These are phyloP conservation scores for Peziza echinospora DNA, from an alignment of 495 filamentous ascomycete species.

Conservation along the genomic window DNA sequence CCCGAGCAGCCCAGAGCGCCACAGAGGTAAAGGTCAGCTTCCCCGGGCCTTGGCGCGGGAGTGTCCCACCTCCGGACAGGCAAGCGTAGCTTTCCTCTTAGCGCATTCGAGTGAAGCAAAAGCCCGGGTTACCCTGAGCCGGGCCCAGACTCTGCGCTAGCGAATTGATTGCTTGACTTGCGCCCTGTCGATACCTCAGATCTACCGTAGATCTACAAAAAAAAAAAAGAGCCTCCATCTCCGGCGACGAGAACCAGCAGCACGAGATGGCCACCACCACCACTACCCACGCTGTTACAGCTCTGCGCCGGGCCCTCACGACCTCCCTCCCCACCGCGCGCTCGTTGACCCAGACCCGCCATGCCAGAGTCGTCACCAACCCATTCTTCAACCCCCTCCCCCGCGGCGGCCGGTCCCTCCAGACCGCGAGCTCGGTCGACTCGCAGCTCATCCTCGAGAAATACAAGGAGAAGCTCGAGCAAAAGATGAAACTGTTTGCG, in stretches of 20 bases:
- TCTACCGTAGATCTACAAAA: no score
- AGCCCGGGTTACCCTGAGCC: no score
- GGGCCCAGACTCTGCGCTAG: no score
- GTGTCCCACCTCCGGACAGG: no score
- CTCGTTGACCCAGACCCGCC: slow-evolving; percentile 40
- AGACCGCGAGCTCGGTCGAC: slow-evolving; percentile 55
- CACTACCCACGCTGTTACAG: not conserved
- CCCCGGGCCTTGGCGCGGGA: no score
- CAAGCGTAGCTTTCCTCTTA: no score
- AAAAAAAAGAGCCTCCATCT: no score
- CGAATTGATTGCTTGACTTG: no score
- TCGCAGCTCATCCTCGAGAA: slow-evolving; percentile 54
- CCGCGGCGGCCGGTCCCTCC: slow-evolving; percentile 51
- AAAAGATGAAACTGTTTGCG: slow-evolving; percentile 55
- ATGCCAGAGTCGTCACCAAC: slow-evolving; percentile 81
- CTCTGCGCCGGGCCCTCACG: slow-evolving; percentile 6
- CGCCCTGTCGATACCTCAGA: no score
- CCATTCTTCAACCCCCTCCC: slow-evolving; percentile 47
- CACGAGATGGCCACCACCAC: not conserved
- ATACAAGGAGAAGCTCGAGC: slow-evolving; percentile 66
- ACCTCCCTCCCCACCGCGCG: slow-evolving; percentile 1
- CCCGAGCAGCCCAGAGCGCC: no score
- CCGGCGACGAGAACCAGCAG: not conserved
- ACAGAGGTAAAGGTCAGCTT: no score
- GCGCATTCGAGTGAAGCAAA: no score